phyloP scores from a whole-genome alignment of 495 filamentous ascomycete genomes.

The Podospora australis region DNA sequence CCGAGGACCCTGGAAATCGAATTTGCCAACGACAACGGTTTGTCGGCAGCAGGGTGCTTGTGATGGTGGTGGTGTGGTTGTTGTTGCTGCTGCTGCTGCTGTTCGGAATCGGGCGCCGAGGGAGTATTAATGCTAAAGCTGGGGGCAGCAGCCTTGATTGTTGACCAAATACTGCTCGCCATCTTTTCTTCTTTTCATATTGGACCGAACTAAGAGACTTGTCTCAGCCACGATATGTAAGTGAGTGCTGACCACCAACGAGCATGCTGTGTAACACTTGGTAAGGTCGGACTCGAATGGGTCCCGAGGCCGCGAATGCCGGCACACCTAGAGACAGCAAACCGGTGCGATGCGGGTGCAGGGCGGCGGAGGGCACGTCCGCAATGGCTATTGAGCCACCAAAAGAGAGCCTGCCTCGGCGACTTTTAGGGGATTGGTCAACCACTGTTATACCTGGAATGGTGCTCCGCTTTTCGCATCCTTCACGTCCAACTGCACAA shows the following conservation, averaged over 20 bases:
- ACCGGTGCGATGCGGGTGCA: too few relatives aligned
- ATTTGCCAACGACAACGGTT: neutral
- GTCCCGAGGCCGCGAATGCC: neutral
- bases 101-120: neutral
- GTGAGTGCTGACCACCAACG: neutral
- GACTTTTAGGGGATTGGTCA: too few relatives aligned
- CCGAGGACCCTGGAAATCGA: neutral
- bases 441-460: too few relatives aligned
- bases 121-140: too few relatives aligned
- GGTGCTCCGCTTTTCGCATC: too few relatives aligned
- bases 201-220: too few relatives aligned
- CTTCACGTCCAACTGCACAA: too few relatives aligned
- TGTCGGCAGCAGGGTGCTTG: neutral
- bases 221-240: too few relatives aligned
- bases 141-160: slow-evolving; percentile 16
- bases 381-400: too few relatives aligned
- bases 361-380: too few relatives aligned
- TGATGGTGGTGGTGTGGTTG: neutral
- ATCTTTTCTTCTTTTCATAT: slow-evolving; percentile 3
- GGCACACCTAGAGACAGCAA: too few relatives aligned
- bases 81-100: neutral
- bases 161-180: slow-evolving; percentile 16
- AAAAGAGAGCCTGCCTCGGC: too few relatives aligned
- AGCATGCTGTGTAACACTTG: neutral
- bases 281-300: neutral